Evolutionary conservation across 352 stramenopile genomes (phyloP).

Genomic region (Thalassiosira livingstoniorum): DNA sequence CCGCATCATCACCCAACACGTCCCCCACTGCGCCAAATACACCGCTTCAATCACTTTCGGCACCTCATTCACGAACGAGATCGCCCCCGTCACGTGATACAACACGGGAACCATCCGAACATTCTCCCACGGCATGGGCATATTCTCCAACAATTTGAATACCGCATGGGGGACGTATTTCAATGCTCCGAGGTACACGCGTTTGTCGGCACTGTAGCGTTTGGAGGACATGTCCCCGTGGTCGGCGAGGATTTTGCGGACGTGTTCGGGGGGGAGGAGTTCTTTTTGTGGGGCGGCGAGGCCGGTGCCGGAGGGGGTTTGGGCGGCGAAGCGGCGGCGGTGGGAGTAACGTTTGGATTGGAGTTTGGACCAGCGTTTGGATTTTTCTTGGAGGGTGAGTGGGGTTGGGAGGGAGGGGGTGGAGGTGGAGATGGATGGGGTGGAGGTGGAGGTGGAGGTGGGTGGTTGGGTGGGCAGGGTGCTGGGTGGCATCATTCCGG

Average conservation of each 20-base stretch:
- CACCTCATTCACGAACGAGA: slow-evolving; percentile 99
- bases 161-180: slow-evolving; percentile 99
- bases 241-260: slow-evolving; percentile 99
- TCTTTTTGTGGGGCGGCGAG: slow-evolving; percentile 89
- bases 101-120: slow-evolving; percentile 99
- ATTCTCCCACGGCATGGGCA: slow-evolving; percentile 99
- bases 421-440: slow-evolving; percentile 16
- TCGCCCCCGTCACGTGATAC: slow-evolving; percentile 99
- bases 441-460: slow-evolving; percentile 42
- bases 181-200: slow-evolving; percentile 98
- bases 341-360: slow-evolving; percentile 95
- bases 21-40: slow-evolving; percentile 99
- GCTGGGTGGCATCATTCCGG: slow-evolving; percentile 46
- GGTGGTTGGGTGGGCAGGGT: slow-evolving; percentile 13
- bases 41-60: slow-evolving; percentile 99
- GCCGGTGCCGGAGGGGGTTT: slow-evolving; percentile 91
- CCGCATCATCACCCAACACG: slow-evolving; percentile 99
- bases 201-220: slow-evolving; percentile 99
- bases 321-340: slow-evolving; percentile 91
- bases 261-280: slow-evolving; percentile 92
- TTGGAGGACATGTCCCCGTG: slow-evolving; percentile 99
- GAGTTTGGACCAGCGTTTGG: slow-evolving; percentile 86
- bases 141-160: slow-evolving; percentile 99
- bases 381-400: slow-evolving; percentile 79
- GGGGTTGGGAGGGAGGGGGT: slow-evolving; percentile 14